A percentile compares a stretch with the other conserved stretches of the same genome.
Conservation (phyloP, 768 basidiomycete genomes). For the Lactarius hengduanensis region DNA sequence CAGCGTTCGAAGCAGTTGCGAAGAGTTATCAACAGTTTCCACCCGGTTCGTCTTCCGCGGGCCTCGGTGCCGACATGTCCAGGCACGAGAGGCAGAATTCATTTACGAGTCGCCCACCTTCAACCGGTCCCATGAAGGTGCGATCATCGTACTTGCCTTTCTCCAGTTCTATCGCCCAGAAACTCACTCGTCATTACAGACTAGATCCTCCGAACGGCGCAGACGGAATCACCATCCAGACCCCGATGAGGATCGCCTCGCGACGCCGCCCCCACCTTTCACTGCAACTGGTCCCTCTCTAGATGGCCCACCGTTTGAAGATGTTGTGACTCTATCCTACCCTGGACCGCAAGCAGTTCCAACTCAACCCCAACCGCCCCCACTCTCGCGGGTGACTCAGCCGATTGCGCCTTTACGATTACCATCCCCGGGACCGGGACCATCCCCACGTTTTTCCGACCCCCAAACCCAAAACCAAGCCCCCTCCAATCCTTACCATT, state of each 20-base stretch:
- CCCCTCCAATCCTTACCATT: neutral
- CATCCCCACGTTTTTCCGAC: constrained; percentile 8
- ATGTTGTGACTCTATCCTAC: constrained; percentile 31
- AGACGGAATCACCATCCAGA: neutral
- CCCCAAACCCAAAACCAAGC: neutral
- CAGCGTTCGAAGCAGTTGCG: constrained; percentile 21
- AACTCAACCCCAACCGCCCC: neutral
- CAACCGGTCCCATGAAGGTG: constrained; percentile 15
- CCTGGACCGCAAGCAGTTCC: constrained; percentile 27
- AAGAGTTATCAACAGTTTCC: constrained; percentile 9
- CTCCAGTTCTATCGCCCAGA: neutral
- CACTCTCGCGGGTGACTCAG: neutral
- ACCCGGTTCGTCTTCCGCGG: constrained; percentile 19
- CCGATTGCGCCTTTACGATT: constrained; percentile 7
- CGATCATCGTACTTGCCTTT: constrained; percentile 5
- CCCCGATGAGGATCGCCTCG: constrained; percentile 12
- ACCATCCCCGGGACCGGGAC: constrained; percentile 1
- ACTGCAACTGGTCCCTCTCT: constrained; percentile 37
- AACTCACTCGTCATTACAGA: neutral
- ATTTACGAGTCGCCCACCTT: neutral
- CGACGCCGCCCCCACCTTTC: constrained; percentile 43
- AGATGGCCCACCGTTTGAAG: constrained; percentile 42
- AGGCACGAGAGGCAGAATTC: neutral
- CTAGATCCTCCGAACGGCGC: constrained; percentile 3
- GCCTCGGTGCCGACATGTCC: neutral